Evolutionary conservation across 257 asterid genomes (phyloP).

Genomic region (Petunia secreta): DNA sequence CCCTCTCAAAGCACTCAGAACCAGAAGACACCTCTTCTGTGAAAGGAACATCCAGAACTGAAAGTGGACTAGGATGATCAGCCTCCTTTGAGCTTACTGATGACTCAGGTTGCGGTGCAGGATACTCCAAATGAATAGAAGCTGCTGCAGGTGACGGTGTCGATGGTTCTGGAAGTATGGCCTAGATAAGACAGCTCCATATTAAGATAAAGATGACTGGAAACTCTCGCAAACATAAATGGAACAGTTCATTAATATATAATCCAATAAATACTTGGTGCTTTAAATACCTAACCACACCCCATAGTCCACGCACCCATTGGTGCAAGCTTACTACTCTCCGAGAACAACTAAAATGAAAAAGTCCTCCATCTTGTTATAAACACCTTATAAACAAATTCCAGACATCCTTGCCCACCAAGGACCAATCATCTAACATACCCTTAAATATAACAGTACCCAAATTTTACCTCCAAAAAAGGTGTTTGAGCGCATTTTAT

Average conservation of each 20-base stretch:
- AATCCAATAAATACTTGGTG: background rate
- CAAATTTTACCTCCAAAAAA: background rate
- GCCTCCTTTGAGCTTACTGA: slow-evolving; percentile 71
- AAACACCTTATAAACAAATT: background rate
- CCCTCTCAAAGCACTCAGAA: slow-evolving; percentile 78
- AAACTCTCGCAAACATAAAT: background rate
- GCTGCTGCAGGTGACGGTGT: slow-evolving; percentile 7
- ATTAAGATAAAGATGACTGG: background rate
- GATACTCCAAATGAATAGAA: slow-evolving; percentile 30
- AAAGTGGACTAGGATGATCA: slow-evolving; percentile 82
- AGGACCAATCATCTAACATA: background rate
- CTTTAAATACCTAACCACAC: slow-evolving; percentile 14
- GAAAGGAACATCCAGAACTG: slow-evolving; percentile 73
- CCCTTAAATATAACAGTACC: background rate
- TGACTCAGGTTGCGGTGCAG: slow-evolving; percentile 52
- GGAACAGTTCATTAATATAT: background rate
- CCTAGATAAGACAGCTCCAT: slow-evolving; percentile 17
- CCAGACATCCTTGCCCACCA: slow-evolving; percentile 10
- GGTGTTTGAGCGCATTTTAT: background rate
- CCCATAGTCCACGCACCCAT: background rate
- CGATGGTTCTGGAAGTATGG: slow-evolving; percentile 10
- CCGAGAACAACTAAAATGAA: background rate
- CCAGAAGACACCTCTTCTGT: slow-evolving; percentile 58
- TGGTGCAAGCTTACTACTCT: background rate
- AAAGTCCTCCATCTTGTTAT: slow-evolving; percentile 8